Base-by-base conservation (phyloP, 495 filamentous ascomycete species). In the Trypethelium eluteriae region DNA sequence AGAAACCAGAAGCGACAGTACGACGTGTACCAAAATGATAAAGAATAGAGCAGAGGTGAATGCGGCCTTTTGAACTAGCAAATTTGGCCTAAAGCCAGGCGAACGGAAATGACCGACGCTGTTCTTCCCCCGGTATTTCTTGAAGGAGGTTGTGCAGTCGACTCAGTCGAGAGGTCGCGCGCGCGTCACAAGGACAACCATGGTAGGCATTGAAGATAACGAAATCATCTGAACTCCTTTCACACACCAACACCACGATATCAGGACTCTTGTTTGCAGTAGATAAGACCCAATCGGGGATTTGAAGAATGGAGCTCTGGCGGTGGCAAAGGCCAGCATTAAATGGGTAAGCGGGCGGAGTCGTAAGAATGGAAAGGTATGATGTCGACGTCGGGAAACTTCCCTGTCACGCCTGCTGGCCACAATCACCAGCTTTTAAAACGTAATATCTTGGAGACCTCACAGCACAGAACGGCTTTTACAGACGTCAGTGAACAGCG, bases 121-220 rank as follows among this genome's bases (percentile, higher is more conserved):
- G 56, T 36, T 39, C 16, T 36, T 41, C 47, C 39, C 63, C 39
- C 46, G 32, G 14, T 12, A 35, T 38, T 39, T 25, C 38, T 39
- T 61, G 50, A 16, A 46, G 61, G 59, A 44, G 38, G 56, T 64
- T 62, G 66, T 56, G 62, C 25, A 25, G 25, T 25, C 25, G 25
- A 25, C 35, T 25, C 18, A 59, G 53, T 59, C 32, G 39, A 53
- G 39, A 65, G 65, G 63, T 67, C 64, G 49, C 66, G 39, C 68
- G 39, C 35, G 66, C 56, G 63, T 70, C 69, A 70, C 69, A 68
- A 57, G 69, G 69, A 68, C 70, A 69, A 36, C 53, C 53, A 35
- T 32, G 32, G 53, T 35, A 18, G 53, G 18, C 18, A 36, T 59
- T 35, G 32, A 36, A 59, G 53, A 59, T 59, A 59, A 59, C 25